Base-by-base conservation (phyloP, 495 filamentous ascomycete species). In the Amniculicola lignicola region DNA sequence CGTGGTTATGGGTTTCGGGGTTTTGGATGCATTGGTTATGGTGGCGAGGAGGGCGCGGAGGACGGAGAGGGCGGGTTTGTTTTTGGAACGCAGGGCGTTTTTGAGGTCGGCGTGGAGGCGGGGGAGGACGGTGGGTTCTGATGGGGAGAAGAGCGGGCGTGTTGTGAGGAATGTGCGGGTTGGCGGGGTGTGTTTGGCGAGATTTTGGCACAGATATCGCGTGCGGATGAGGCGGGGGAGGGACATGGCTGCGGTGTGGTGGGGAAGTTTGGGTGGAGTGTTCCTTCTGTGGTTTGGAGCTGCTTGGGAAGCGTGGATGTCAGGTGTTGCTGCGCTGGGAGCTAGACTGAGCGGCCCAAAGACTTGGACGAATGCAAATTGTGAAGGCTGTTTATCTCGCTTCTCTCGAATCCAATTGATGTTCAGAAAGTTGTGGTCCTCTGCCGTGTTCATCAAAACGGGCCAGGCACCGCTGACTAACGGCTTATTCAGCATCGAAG, bases 1-100 rank as follows among this genome's bases (percentile, higher is more conserved):
- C 23, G 77, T 80, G 42, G 74, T 70, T 23, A 84, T 79, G 7
- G 81, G 82, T 11, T 70, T 75, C 18, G 75, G 58, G 15, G 82
- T 78, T 69, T 85, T 86, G 38, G 77, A 75, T 9, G 79, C 72
- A 56, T 83, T 84, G 52, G 82, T 85, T 50, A 80, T 77, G 53
- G 84, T 81, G 41, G 83, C 77, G 36, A 86, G 75, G 46, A 86
- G 51, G 33, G 76, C 70, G 38, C 82, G 79, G 15, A 87, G 72
- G 23, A 85, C 82, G 58, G 80, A 78, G 21, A 74, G 64, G 14
- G 78, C 75, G 22, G 70, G 62, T 19, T 68, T 78, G 56, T 86
- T 80, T 67, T 84, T 85, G 1, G 76, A 76, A 63, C 77, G 71
- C 79, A 86, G 80, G 15, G 82, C 82, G 28, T 60, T 74, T 66